Evolutionary conservation across 805 yeast species (phyloP), one percentile per base, ranked within the genome.

Genomic region (Saccharomycopsis capsularis): DNA sequence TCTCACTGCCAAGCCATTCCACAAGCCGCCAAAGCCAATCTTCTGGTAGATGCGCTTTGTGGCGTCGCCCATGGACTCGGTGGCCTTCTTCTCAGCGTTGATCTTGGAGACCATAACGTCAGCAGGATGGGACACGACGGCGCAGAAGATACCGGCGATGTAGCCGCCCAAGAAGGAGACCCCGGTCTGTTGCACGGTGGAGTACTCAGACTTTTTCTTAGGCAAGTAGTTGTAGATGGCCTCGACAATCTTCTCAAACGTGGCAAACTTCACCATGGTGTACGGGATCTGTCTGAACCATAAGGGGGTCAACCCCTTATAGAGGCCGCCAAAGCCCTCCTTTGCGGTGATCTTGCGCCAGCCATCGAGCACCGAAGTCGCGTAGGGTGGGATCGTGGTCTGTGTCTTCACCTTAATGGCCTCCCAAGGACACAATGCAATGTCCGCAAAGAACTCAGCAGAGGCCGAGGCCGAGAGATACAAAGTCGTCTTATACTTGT

Each of bases 211-310:
- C 63, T 81, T 87, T 44, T 84, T 78, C 60, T 77, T 79, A 41
- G 96, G 89, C 57, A 91, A 72, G 51, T 71, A 74, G 25, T 70
- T 58, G 70, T 93, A 91, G 61, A 91, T 90, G 44, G 69, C 65
- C 60, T 82, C 88, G 29, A 91, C 97, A 46, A 90, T 85, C 63
- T 80, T 85, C 71, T 91, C 99, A 69, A 93, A 91, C 23, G 95
- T 77, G 6, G 97, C 91, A 67, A 91, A 93, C 69, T 93, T 91
- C 54, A 85, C 95, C 96, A 91, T 90, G 24, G 98, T 91, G 72
- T 91, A 91, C n/a, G 98, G 99, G 59, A 91, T 85, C 69, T 91
- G 99, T 71, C 98, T 83, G 51, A 81, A 78, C 98, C 98, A 93
- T 56, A 91, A 73, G 13, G 99, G 98, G 7, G 80, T 82, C 47